A percentile compares a stretch with the other conserved stretches of the same genome.
phyloP scores from a whole-genome alignment of 1,284 basidiomycete genomes.

The Inonotus hispidus region DNA sequence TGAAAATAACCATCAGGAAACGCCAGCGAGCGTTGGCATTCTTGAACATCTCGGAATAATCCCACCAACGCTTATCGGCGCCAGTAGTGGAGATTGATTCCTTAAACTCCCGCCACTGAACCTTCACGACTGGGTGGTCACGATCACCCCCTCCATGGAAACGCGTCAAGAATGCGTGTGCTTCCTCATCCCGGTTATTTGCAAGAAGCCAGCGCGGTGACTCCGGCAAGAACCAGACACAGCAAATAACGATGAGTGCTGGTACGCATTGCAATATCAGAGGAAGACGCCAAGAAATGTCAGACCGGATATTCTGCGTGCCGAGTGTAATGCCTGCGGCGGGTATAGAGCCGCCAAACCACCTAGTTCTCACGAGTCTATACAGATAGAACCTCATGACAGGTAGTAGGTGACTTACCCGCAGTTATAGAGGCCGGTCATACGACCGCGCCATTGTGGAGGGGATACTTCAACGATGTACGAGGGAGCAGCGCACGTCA shows the following conservation, averaged over 20 bases:
- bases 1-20: conserved; percentile 43
- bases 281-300: conserved; percentile 54
- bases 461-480: conserved; percentile 49
- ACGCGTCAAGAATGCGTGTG: conserved; percentile 41
- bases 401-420: conserved; percentile 8
- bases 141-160: conserved; percentile 47
- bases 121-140: conserved; percentile 40
- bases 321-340: conserved; percentile 42
- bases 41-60: conserved; percentile 43
- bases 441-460: conserved; percentile 57
- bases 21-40: conserved; percentile 43
- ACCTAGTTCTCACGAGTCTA: conserved; percentile 13
- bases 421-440: conserved; percentile 42
- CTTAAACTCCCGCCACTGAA: conserved; percentile 55
- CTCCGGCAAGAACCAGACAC: conserved; percentile 50
- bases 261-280: conserved; percentile 51
- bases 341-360: conserved; percentile 38
- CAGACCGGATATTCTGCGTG: conserved; percentile 41
- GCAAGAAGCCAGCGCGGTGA: conserved; percentile 60
- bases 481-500: conserved; percentile 44
- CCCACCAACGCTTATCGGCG: conserved; percentile 60
- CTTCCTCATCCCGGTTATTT: conserved; percentile 44
- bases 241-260: conserved; percentile 40
- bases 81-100: conserved; percentile 47
- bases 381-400: not conserved